phyloP scores from a whole-genome alignment of 495 filamentous ascomycete genomes.

The Penicillium roqueforti region DNA sequence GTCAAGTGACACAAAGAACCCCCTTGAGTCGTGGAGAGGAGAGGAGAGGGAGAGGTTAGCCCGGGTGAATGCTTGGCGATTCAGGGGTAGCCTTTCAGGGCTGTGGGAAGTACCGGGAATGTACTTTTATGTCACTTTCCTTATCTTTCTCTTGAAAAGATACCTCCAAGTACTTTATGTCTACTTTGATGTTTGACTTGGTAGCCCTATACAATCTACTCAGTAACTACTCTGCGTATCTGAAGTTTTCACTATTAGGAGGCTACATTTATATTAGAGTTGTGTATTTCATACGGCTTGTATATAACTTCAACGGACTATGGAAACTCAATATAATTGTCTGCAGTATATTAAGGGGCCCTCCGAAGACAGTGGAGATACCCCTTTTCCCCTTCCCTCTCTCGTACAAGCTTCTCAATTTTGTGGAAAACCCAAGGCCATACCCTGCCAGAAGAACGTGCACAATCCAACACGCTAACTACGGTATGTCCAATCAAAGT shows the following conservation, averaged over 20 bases:
- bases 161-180: neutral
- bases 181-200: neutral
- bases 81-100: slow-evolving; percentile 17
- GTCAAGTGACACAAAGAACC: slow-evolving; percentile 3
- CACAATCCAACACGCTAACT: slow-evolving; percentile 3
- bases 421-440: neutral
- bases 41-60: slow-evolving; percentile 10
- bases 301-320: neutral
- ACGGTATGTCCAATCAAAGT: slow-evolving; percentile 6
- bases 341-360: slow-evolving; percentile 18
- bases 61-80: slow-evolving; percentile 8
- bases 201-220: neutral
- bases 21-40: slow-evolving; percentile 30
- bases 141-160: neutral
- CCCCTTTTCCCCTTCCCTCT: slow-evolving; percentile 11
- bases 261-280: neutral
- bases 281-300: neutral
- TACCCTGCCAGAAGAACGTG: slow-evolving; percentile 6
- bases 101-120: neutral
- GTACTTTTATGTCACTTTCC: neutral
- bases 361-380: neutral
- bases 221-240: no score
- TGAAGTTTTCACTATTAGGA: no score
- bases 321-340: neutral
- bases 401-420: neutral